These are phyloP conservation scores for Mentha longifolia DNA, from an alignment of 257 asterid genomes.

Conservation along the genomic window DNA sequence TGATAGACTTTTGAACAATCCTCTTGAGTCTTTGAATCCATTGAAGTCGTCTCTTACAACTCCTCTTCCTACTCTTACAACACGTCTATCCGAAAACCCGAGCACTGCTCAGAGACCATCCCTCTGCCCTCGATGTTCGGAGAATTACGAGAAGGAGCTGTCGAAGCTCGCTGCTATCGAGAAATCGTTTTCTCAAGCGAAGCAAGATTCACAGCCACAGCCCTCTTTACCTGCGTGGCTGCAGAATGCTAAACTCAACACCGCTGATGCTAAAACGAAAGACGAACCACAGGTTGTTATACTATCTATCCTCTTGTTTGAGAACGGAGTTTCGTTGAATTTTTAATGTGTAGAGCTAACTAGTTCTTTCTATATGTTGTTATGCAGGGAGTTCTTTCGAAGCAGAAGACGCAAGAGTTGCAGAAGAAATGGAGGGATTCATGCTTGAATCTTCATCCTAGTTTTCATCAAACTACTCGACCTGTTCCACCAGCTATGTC, in stretches of 20 bases:
- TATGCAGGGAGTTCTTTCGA: constrained; percentile 58
- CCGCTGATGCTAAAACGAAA: constrained; percentile 44
- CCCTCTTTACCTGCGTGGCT: constrained; percentile 80
- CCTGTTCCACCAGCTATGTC: constrained; percentile 48
- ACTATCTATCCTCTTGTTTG: neutral
- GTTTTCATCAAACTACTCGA: constrained; percentile 51
- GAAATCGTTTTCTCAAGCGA: constrained; percentile 60
- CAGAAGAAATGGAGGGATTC: constrained; percentile 80
- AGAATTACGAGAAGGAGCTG: constrained; percentile 63
- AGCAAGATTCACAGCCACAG: constrained; percentile 40
- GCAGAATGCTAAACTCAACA: constrained; percentile 65
- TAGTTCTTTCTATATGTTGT: neutral
- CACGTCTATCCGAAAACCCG: constrained; percentile 48
- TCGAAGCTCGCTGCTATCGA: constrained; percentile 56
- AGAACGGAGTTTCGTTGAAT: neutral
- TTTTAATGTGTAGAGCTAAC: constrained; percentile 19
- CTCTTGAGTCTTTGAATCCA: constrained; percentile 49
- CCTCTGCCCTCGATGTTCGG: constrained; percentile 66
- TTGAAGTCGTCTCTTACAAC: constrained; percentile 44
- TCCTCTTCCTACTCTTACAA: constrained; percentile 39
- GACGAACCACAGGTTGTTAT: constrained; percentile 53
- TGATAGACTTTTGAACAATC: constrained; percentile 56
- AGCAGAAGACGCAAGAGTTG: constrained; percentile 66
- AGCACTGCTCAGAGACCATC: constrained; percentile 44
- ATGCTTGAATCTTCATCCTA: constrained; percentile 76